Percentiles rank a stretch among this genome's conserved stretches.
phyloP scores from a whole-genome alignment of 23 red algal genomes.

The Gracilaria gracilis region DNA sequence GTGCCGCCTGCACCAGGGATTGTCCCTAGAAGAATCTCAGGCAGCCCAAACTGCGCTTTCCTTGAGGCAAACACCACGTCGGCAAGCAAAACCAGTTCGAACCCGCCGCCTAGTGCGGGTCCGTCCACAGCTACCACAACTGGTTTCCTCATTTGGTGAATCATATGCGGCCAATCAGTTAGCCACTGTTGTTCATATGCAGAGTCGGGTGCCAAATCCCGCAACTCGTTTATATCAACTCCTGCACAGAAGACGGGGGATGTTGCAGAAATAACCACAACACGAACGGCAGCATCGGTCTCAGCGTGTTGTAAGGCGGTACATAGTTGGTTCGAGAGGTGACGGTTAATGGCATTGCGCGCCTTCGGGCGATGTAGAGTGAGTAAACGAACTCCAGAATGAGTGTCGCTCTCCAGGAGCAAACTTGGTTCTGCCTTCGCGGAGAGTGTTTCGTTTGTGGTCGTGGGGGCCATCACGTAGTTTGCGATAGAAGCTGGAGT shows the following conservation, averaged over 20 bases:
- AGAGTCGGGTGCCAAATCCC: background rate
- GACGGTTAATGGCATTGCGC: conserved; percentile 72
- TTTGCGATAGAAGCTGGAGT: too few relatives aligned
- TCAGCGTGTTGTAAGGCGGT: conserved; percentile 64
- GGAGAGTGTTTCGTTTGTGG: background rate
- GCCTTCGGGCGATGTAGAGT: conserved; percentile 71
- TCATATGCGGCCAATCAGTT: conserved; percentile 57
- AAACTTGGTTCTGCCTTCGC: background rate
- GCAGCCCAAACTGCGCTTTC: conserved; percentile 73
- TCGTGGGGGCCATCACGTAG: background rate
- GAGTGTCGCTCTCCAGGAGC: background rate
- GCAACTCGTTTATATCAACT: conserved; percentile 84
- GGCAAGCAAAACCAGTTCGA: conserved; percentile 83
- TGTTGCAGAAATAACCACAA: conserved; percentile 74
- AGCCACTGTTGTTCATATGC: conserved; percentile 60
- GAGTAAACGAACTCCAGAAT: conserved; percentile 53
- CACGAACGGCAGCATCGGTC: conserved; percentile 52
- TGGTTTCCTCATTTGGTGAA: conserved; percentile 64
- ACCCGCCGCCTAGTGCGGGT: conserved; percentile 81
- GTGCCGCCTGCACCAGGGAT: conserved; percentile 95
- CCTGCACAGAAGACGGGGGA: conserved; percentile 83
- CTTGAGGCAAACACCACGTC: conserved; percentile 59
- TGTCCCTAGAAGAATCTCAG: conserved; percentile 85
- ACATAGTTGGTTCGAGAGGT: conserved; percentile 45
- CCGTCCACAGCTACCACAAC: conserved; percentile 83